Base-by-base conservation (phyloP, 2,329 filamentous ascomycete genomes). In the Sarocladium kiliense region DNA sequence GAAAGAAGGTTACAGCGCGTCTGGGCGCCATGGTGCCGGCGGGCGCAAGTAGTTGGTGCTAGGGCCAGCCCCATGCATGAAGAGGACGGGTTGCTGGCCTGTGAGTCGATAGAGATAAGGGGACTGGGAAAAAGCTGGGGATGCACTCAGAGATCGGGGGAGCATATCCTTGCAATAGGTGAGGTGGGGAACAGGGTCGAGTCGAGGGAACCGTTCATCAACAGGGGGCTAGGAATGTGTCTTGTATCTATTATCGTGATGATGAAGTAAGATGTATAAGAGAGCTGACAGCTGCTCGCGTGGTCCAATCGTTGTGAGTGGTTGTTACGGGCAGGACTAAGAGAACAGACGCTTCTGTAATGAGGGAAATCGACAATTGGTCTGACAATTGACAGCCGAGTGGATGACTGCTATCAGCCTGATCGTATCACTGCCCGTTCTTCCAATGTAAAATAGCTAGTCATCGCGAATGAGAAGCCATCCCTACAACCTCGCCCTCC, bases 21-120 rank as follows among this genome's bases (percentile, higher is more conserved):
- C 30, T 39, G 5, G 36, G 18, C 12, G 36, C 36, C 18, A 39
- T 39, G 12, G n/a, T 19, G 36, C 36, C 12, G 36, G 36, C 36
- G 39, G 39, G 39, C 39, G 39, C 39, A 44, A n/a, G n/a, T 32
- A 12, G 30, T 32, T 32, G 7, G 7, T 32, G 30, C 30, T 32
- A 32, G 30, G 30, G 30, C 12, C 30, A 32, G 30, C 6, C 30
- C 30, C 30, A 32, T 45, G 41, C 18, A 26, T 7, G 18, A 19
- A 45, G 41, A 25, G 7, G n/a, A 18, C 37, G 37, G 37, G 5
- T 5, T 45, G 18, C 41, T 45, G 12, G 44, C 14, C 44, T 51
- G 27, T 51, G 47, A 36, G 47, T 51, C 47, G 47, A 36, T 23
- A 36, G 47, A 51, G 47, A 51, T 51, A 51, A 51, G 47, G 27